Evolutionary conservation across 257 asterid species (phyloP).

Genomic region (Fraxinus pennsylvanica): DNA sequence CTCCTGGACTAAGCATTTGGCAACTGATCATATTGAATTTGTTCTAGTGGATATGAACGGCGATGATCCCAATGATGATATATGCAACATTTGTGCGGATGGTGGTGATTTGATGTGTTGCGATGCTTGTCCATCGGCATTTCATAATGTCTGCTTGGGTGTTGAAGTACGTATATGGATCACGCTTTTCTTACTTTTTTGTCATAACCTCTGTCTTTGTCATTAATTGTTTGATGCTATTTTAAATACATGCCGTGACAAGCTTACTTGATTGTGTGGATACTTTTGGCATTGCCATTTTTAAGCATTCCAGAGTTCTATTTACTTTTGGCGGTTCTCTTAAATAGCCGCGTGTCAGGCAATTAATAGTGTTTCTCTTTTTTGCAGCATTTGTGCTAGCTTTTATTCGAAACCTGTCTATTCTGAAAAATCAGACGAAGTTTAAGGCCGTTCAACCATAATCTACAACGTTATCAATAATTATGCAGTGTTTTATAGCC

Average conservation of each 20-base stretch:
- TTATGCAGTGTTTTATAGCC: background rate
- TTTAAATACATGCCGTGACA: background rate
- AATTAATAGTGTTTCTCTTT: background rate
- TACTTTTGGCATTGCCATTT: background rate
- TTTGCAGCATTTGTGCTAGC: background rate
- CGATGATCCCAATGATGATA: slow-evolving; percentile 88
- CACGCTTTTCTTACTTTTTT: slow-evolving; percentile 9
- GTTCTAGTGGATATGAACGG: slow-evolving; percentile 67
- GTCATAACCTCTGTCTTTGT: slow-evolving; percentile 9
- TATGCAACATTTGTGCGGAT: slow-evolving; percentile 88
- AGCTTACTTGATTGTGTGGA: background rate
- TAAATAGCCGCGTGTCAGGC: background rate
- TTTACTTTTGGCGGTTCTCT: background rate
- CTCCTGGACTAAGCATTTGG: slow-evolving; percentile 70
- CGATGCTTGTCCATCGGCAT: slow-evolving; percentile 91
- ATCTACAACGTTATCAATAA: background rate
- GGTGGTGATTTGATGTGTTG: slow-evolving; percentile 96
- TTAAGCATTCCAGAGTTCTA: background rate
- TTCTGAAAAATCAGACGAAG: background rate
- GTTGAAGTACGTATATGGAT: slow-evolving; percentile 55
- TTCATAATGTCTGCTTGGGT: slow-evolving; percentile 80
- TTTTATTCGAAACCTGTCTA: background rate
- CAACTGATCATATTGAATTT: slow-evolving; percentile 50
- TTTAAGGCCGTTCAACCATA: background rate
- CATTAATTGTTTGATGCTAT: slow-evolving; percentile 20